Evolutionary conservation across 2,329 filamentous ascomycete genomes (phyloP).

Genomic region (Colletotrichum horii): DNA sequence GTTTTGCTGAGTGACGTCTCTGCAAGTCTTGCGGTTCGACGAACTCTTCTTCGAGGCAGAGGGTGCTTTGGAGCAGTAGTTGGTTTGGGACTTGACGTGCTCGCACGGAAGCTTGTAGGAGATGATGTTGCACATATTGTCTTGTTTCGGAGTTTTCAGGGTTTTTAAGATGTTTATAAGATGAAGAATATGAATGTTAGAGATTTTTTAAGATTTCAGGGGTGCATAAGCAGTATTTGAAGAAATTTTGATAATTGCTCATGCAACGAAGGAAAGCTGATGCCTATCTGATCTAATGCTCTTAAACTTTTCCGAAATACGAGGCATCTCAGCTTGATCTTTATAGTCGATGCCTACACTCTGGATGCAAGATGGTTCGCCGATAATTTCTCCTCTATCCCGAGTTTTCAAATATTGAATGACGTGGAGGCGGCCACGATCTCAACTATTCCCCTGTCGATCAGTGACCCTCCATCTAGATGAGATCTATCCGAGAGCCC

Average conservation of each 20-base stretch:
- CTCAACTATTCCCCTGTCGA: background rate
- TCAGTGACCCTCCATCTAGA: background rate
- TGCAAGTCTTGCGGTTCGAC: constrained; percentile 43
- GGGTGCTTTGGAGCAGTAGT: constrained; percentile 50
- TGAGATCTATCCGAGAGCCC: background rate
- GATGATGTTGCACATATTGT: constrained; percentile 53
- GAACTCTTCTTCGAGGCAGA: constrained; percentile 27
- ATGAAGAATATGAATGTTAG: background rate
- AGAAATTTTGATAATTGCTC: background rate
- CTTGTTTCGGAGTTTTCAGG: background rate
- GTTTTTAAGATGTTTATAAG: background rate
- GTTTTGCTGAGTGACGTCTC: constrained; percentile 44
- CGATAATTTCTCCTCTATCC: background rate
- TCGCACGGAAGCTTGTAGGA: constrained; percentile 57
- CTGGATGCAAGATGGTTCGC: background rate
- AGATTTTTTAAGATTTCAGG: background rate
- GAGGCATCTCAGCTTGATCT: background rate
- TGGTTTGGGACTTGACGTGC: constrained; percentile 50
- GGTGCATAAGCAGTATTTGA: background rate
- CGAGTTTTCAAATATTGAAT: background rate
- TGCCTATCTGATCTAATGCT: background rate
- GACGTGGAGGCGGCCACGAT: background rate
- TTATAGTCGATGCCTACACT: background rate
- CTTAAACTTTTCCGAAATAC: background rate
- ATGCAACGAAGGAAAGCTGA: background rate